These are phyloP conservation scores for Wickerhamomyces sydowiorum DNA, from an alignment of 805 yeast species.

Conservation along the genomic window DNA sequence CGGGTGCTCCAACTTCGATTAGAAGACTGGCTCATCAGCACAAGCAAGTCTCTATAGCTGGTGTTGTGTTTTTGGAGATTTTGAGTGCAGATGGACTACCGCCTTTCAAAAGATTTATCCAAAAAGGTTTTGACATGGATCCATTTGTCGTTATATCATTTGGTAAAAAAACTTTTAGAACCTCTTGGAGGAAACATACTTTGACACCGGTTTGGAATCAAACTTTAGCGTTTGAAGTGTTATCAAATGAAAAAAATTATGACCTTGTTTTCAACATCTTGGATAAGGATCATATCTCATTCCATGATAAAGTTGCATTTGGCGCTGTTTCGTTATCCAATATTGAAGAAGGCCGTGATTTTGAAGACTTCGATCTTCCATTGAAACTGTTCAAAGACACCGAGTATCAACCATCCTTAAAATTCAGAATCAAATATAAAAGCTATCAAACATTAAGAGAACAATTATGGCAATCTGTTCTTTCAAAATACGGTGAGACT, in stretches of 20 bases:
- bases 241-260: conserved; percentile 57
- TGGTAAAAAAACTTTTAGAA: conserved; percentile 81
- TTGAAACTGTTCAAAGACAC: conserved; percentile 24
- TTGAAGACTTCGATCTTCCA: conserved; percentile 29
- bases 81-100: conserved; percentile 74
- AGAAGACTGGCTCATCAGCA: neutral
- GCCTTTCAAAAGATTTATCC: conserved; percentile 54
- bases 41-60: conserved; percentile 27
- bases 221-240: conserved; percentile 70
- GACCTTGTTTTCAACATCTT: conserved; percentile 66
- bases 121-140: conserved; percentile 89
- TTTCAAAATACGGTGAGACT: conserved; percentile 44
- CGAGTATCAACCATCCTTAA: conserved; percentile 45
- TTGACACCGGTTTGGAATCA: conserved; percentile 80
- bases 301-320: conserved; percentile 76
- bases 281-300: conserved; percentile 81
- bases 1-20: neutral
- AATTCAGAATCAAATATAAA: conserved; percentile 57
- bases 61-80: conserved; percentile 75
- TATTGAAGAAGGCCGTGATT: conserved; percentile 25
- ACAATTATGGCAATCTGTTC: conserved; percentile 63
- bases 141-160: conserved; percentile 91
- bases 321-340: conserved; percentile 52
- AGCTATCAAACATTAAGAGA: conserved; percentile 60
- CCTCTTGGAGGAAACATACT: conserved; percentile 79